Conservation (phyloP, 106 monocot genomes). For the Iris macrosiphon region DNA sequence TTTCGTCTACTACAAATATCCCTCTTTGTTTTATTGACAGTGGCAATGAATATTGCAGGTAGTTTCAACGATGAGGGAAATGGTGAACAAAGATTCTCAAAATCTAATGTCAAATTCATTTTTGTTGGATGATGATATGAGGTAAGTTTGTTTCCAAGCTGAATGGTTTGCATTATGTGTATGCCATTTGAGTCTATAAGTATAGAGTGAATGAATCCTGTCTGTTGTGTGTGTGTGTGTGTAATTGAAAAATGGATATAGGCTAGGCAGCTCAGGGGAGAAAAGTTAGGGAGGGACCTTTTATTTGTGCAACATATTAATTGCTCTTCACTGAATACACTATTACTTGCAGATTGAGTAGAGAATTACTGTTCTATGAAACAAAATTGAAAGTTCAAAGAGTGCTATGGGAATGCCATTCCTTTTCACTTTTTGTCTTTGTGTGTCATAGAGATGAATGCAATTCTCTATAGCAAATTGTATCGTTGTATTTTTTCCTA, state of each 20-base stretch:
- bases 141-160: conserved; percentile 25
- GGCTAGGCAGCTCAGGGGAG: not conserved
- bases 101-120: conserved; percentile 87
- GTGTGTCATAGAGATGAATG: too few relatives aligned
- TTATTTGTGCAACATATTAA: not conserved
- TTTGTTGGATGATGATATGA: conserved; percentile 95
- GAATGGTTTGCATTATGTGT: not conserved
- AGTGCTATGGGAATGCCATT: too few relatives aligned
- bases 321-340: too few relatives aligned
- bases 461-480: too few relatives aligned
- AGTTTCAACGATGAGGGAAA: conserved; percentile 87
- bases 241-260: not conserved
- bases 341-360: too few relatives aligned
- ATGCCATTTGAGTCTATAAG: not conserved
- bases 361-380: too few relatives aligned
- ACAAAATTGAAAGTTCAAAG: too few relatives aligned
- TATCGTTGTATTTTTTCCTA: too few relatives aligned
- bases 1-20: not conserved
- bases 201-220: too few relatives aligned
- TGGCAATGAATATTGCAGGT: conserved; percentile 35
- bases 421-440: too few relatives aligned
- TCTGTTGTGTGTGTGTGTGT: not conserved
- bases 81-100: conserved; percentile 68
- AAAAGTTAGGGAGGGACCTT: not conserved
- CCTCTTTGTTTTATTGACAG: not conserved